Evolutionary conservation across 2,329 filamentous ascomycete genomes (phyloP).

Genomic region (Ophiocordyceps unilateralis): DNA sequence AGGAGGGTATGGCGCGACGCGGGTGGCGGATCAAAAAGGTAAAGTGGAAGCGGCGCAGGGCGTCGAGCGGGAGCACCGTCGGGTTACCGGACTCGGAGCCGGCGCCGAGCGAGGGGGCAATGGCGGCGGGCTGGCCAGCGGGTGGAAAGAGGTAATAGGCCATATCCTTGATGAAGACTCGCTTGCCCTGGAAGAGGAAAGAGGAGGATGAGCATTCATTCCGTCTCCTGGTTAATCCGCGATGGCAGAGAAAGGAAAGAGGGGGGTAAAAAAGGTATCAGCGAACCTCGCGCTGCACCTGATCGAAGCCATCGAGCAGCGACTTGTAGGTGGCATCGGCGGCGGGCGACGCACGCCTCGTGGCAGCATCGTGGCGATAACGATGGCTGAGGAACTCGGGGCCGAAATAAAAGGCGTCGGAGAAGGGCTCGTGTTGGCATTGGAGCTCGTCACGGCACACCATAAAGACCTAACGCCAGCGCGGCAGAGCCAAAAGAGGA

Average conservation of each 20-base stretch:
- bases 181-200: conserved; percentile 48
- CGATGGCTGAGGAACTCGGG: conserved; percentile 71
- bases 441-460: conserved; percentile 65
- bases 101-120: conserved; percentile 67
- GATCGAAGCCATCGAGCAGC: conserved; percentile 60
- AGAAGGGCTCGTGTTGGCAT: conserved; percentile 90
- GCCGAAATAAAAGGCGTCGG: conserved; percentile 91
- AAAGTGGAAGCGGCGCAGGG: conserved; percentile 74
- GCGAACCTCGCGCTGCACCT: conserved; percentile 56
- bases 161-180: conserved; percentile 97
- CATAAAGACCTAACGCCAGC: conserved; percentile 70
- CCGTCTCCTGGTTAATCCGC: no score
- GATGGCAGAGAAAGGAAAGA: conserved; percentile 7
- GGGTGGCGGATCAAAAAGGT: conserved; percentile 95
- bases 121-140: conserved; percentile 40
- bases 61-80: conserved; percentile 59
- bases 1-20: conserved; percentile 78
- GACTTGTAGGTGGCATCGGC: conserved; percentile 54
- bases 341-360: conserved; percentile 46
- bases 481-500: not conserved
- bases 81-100: conserved; percentile 56
- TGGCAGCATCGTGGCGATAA: conserved; percentile 50
- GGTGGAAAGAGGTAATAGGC: conserved; percentile 79
- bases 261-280: no score
- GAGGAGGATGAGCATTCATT: not conserved